Evolutionary conservation across 352 stramenopile genomes (phyloP).

Genomic region (Pythium aquatile): DNA sequence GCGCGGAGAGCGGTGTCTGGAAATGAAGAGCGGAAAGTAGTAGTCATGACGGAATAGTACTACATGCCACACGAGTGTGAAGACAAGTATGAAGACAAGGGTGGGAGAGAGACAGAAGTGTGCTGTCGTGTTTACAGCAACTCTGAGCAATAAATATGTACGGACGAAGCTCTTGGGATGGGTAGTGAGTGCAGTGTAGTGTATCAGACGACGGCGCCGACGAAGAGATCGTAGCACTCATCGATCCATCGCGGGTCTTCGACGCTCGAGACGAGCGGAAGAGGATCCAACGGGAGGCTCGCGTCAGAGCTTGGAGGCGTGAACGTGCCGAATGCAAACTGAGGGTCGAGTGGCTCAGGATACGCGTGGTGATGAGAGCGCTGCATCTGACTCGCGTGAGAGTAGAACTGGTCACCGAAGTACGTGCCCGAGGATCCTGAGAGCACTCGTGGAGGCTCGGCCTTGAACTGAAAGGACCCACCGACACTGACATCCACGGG

Average conservation of each 20-base stretch:
- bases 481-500: not conserved
- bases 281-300: not conserved
- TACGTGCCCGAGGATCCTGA: not conserved
- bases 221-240: constrained; percentile 1
- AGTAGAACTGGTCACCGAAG: not conserved
- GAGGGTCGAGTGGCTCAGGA: not conserved
- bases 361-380: not conserved
- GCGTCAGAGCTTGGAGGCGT: not conserved
- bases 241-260: not conserved
- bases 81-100: no score
- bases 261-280: not conserved
- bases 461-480: not conserved
- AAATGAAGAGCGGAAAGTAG: not conserved
- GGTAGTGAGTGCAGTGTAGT: not conserved
- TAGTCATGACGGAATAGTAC: no score
- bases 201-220: not conserved
- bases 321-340: not conserved
- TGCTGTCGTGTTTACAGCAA: not conserved
- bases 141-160: not conserved
- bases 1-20: not conserved
- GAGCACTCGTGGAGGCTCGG: not conserved
- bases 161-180: no score
- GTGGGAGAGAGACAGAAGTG: no score
- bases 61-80: no score
- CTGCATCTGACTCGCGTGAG: not conserved